Evolutionary conservation across 495 filamentous ascomycete species (phyloP).

Genomic region (Jackrogersella minutella): DNA sequence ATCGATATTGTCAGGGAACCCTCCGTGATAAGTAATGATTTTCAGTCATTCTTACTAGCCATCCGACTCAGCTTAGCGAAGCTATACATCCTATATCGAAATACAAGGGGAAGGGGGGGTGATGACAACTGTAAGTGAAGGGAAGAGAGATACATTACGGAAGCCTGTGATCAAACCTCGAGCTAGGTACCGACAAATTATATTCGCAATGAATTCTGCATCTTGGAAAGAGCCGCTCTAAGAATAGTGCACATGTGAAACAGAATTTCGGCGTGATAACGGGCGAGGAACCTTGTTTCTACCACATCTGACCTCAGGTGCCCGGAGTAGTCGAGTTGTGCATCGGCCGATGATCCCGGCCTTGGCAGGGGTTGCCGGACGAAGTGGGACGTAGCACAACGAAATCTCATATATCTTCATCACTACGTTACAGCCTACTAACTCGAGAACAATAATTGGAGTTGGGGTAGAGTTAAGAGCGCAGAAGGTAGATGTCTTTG

Average conservation of each 20-base stretch:
- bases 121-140: no score
- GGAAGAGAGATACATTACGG: not conserved
- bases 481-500: not conserved
- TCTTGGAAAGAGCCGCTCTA: conserved; percentile 14
- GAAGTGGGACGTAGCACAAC: conserved; percentile 19
- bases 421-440: conserved; percentile 27
- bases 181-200: conserved; percentile 1
- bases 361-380: conserved; percentile 22
- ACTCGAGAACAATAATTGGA: not conserved
- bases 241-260: conserved; percentile 7
- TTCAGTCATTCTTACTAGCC: no score
- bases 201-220: conserved; percentile 6
- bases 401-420: conserved; percentile 18
- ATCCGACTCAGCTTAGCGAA: no score
- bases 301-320: conserved; percentile 24
- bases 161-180: conserved; percentile 24
- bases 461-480: not conserved
- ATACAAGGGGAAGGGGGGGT: not conserved
- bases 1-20: no score
- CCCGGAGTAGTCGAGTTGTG: conserved; percentile 19
- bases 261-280: conserved; percentile 26
- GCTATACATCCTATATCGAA: not conserved
- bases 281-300: conserved; percentile 10
- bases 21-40: no score
- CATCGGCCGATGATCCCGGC: conserved; percentile 30